Evolutionary conservation across 164 flowering plant species (phyloP), one percentile per base, ranked within the genome.

Genomic region (Cinnamomum chago): DNA sequence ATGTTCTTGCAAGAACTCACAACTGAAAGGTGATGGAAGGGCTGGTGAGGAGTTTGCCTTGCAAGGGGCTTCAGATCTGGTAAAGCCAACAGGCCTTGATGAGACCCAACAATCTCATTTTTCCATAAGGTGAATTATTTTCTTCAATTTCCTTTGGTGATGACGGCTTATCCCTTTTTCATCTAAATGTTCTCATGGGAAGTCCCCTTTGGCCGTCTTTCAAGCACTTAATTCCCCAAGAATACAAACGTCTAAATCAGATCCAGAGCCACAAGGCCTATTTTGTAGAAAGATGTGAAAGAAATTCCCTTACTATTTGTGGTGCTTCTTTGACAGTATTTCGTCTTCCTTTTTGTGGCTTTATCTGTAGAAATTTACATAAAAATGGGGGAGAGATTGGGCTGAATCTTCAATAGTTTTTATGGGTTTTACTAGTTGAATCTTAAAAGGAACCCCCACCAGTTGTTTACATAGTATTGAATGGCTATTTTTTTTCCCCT

Each of bases 81-180:
- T 67, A 25, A 35, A 30, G 69, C 28, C 69, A 88, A 83, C 89
- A 83, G 79, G 70, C 75, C 25, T 77, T 77, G 65, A 65, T 75
- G 78, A 75, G 65, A 28, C 12, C 14, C 66, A 71, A 14, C 79
- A 65, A 50, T 84, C 89, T 74, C 83, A 77, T 22, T 93, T 93
- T 88, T 92, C 97, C 75, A 88, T 93, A 81, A 93, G 98, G 98
- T 93, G 81, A 33, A 33, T 67, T 30, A 40, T 40, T 40, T 40
- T 40, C 47, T 40, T 40, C 47, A 40, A 40, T 40, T 40, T 40
- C 10, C 11, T 40, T 40, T 40, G 47, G 47, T 40, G 9, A 6
- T 40, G 47, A 40, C 2, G 47, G 47, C 0, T 40, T 40, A 40
- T 40, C 47, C 47, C 10, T 9, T 40, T 40, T 5, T 40, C 47